Base-by-base conservation (phyloP, 768 basidiomycete species). In the Cystobasidium ongulense region DNA sequence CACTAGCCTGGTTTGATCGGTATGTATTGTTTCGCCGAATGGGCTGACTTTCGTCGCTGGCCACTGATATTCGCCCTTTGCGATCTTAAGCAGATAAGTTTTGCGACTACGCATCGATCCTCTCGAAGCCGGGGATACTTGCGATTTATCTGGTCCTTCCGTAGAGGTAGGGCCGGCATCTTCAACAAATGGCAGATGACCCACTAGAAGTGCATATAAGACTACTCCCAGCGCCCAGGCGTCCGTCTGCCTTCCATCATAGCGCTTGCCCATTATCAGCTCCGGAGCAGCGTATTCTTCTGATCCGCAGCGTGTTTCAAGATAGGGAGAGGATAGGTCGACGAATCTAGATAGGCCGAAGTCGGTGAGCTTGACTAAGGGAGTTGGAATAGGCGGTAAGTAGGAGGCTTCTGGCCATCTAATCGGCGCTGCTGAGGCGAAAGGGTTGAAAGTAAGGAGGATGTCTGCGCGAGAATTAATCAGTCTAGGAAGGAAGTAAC, bases 191-290 rank as follows among this genome's bases (percentile, higher is more conserved):
- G 91, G 92, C 66, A 93, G 80, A 39, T 84, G 81, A 43, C 91
- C 84, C 43, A 85, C 87, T 8, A 88, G 85, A 63, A 93, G 83
- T 39, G 89, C 90, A 80, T 87, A 95, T 15, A 93, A 81, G 62
- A 92, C 90, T n/a, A 92, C 88, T 0, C 91, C 91, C 77, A 88
- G 87, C 11, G 91, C 90, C 92, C 92, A 94, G 15, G 88, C 87
- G 80, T 94, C 92, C 65, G 90, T 92, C 79, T 88, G 85, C 17
- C 90, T 84, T 1, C 90, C 90, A 80, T 95, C 91, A 81, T 94
- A 94, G 36, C 84, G 82, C 61, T 83, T 82, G 35, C 83, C 84
- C 77, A 87, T 86, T 31, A 89, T 85, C 23, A 90, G 83, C 79
- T 90, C 89, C 0, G 89, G 89, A 8, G 91, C 90, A 5, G 91